These are phyloP conservation scores for Phylloporus sp. DNA, from an alignment of 768 basidiomycete genomes.

Conservation along the genomic window DNA sequence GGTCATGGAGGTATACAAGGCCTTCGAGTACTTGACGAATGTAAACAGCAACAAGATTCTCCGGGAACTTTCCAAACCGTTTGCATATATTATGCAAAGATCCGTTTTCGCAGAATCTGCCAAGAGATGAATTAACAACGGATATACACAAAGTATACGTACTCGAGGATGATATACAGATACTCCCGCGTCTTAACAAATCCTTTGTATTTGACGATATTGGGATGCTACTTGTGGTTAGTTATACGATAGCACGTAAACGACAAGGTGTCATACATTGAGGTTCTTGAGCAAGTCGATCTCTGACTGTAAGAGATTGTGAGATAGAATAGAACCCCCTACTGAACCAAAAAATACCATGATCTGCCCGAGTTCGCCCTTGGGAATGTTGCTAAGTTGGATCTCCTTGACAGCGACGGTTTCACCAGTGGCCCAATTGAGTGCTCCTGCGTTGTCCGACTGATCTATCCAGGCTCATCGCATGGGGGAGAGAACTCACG, in stretches of 20 bases:
- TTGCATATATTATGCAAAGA: conserved; percentile 94
- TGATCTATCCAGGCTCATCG: conserved; percentile 65
- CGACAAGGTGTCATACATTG: conserved; percentile 53
- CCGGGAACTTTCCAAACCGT: conserved; percentile 97
- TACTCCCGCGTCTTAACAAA: conserved; percentile 94
- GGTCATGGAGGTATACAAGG: conserved; percentile 94
- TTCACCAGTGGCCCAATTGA: conserved; percentile 96
- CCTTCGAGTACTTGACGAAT: conserved; percentile 96
- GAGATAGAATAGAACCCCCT: conserved; percentile 1
- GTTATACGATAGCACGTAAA: conserved; percentile 1
- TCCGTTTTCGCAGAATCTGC: conserved; percentile 93
- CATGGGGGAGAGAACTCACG: conserved; percentile 49
- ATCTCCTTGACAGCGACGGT: conserved; percentile 99
- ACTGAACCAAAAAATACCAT: conserved; percentile 56
- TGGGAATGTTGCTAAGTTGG: conserved; percentile 88
- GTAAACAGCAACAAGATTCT: conserved; percentile 93
- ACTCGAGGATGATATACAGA: conserved; percentile 97
- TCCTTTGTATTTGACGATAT: conserved; percentile 99
- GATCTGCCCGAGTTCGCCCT: conserved; percentile 91
- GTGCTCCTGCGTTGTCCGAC: conserved; percentile 57
- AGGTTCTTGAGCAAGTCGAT: conserved; percentile 97
- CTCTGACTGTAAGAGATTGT: conserved; percentile 61
- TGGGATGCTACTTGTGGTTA: conserved; percentile 73
- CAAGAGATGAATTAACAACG: conserved; percentile 6
- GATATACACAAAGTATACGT: conserved; percentile 24